These are phyloP conservation scores for Aspergillus saccharolyticus DNA, from an alignment of 495 filamentous ascomycete genomes.

Conservation along the genomic window DNA sequence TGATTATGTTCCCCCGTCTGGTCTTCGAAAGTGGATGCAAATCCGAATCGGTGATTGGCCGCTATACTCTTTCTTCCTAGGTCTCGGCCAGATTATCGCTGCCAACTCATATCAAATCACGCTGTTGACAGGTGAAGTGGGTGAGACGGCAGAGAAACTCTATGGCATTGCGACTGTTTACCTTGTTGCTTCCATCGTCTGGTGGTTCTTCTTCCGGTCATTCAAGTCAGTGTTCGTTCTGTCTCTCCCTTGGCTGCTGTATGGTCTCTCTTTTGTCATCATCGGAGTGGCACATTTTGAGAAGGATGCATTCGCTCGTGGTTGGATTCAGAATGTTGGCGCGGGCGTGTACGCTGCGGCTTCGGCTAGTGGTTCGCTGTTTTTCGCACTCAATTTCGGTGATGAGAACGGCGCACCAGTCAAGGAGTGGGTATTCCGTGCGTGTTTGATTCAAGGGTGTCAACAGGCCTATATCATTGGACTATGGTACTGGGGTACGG, in stretches of 20 bases:
- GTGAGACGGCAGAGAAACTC: slow-evolving; percentile 56
- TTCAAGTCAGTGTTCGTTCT: slow-evolving; percentile 59
- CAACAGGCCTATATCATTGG: slow-evolving; percentile 48
- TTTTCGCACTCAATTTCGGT: slow-evolving; percentile 50
- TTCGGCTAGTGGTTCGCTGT: slow-evolving; percentile 46
- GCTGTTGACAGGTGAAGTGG: slow-evolving; percentile 59
- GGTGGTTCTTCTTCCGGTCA: slow-evolving; percentile 62
- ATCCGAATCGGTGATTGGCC: slow-evolving; percentile 60
- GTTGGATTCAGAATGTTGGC: slow-evolving; percentile 47
- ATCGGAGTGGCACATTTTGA: slow-evolving; percentile 61
- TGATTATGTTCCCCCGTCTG: slow-evolving; percentile 62
- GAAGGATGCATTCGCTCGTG: slow-evolving; percentile 34
- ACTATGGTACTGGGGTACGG: slow-evolving; percentile 50
- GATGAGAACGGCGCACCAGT: slow-evolving; percentile 47
- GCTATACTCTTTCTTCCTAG: slow-evolving; percentile 61
- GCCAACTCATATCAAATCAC: slow-evolving; percentile 72
- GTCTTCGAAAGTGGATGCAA: slow-evolving; percentile 52
- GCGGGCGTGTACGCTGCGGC: slow-evolving; percentile 45
- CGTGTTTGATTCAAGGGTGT: slow-evolving; percentile 47
- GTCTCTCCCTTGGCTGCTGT: slow-evolving; percentile 58
- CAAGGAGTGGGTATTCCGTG: slow-evolving; percentile 49
- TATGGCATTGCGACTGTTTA: slow-evolving; percentile 65
- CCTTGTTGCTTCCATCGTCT: slow-evolving; percentile 54
- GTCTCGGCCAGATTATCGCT: slow-evolving; percentile 65
- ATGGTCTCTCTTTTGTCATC: slow-evolving; percentile 60